A percentile compares a stretch with the other conserved stretches of the same genome.
Conservation (phyloP, 495 filamentous ascomycete genomes). For the Hypoxylon fuscum region DNA sequence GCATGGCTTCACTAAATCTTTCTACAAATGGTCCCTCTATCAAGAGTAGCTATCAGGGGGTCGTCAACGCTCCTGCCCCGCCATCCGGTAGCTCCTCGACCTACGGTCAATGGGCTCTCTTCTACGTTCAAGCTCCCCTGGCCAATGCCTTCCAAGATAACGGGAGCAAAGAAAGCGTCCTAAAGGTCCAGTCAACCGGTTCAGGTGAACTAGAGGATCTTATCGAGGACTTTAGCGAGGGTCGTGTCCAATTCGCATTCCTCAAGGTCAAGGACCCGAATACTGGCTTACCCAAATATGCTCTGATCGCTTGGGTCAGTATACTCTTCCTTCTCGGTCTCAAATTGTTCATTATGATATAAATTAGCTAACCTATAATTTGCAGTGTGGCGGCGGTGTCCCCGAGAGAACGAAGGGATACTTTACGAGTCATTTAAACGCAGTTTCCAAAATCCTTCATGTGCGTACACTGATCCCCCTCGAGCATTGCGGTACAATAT, state of each 20-base stretch:
- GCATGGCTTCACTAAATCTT: constrained; percentile 92
- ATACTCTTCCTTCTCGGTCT: constrained; percentile 41
- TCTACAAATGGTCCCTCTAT: constrained; percentile 92
- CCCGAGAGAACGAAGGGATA: constrained; percentile 97
- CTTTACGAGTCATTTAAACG: constrained; percentile 91
- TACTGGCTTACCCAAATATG: constrained; percentile 87
- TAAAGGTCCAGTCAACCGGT: constrained; percentile 93
- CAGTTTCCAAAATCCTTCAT: constrained; percentile 89
- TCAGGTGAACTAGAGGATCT: constrained; percentile 94
- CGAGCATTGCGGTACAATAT: constrained; percentile 8
- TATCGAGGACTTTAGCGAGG: constrained; percentile 98
- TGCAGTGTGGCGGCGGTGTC: constrained; percentile 89
- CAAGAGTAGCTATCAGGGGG: constrained; percentile 87
- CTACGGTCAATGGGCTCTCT: constrained; percentile 83
- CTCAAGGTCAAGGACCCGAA: constrained; percentile 97
- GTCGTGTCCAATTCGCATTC: constrained; percentile 95
- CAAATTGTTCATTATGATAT: constrained; percentile 4
- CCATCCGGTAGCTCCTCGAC: constrained; percentile 65
- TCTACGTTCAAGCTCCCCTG: constrained; percentile 88
- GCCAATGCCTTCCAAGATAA: constrained; percentile 90
- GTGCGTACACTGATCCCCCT: constrained; percentile 55
- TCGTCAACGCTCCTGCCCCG: constrained; percentile 76
- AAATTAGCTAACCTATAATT: constrained; percentile 40
- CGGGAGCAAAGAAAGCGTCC: constrained; percentile 85
- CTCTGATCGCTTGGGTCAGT: constrained; percentile 83